These are phyloP conservation scores for Exophiala sideris DNA, from an alignment of 2,329 filamentous ascomycete genomes.

Conservation along the genomic window DNA sequence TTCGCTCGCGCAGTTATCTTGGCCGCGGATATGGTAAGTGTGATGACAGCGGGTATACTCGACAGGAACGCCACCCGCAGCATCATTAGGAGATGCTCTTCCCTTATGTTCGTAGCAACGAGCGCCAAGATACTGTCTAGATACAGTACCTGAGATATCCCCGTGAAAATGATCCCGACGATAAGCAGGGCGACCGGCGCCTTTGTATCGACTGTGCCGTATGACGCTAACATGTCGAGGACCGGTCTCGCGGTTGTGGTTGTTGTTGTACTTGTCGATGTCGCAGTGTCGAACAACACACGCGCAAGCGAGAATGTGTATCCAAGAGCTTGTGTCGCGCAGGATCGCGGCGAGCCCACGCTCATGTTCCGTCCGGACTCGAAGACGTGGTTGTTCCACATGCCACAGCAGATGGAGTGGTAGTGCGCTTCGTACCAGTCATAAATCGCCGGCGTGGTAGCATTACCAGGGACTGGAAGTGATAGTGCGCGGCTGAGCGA, in stretches of 20 bases:
- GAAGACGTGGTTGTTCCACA: slow-evolving; percentile 4
- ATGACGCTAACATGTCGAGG: neutral
- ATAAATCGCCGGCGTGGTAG: neutral
- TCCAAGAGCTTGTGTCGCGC: slow-evolving; percentile 2
- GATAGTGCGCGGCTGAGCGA: too few relatives aligned
- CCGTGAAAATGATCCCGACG: neutral
- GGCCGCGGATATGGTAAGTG: slow-evolving; percentile 4
- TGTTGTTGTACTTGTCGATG: neutral
- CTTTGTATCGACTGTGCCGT: slow-evolving; percentile 1
- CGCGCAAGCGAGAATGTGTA: slow-evolving; percentile 7
- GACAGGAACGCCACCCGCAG: slow-evolving; percentile 4
- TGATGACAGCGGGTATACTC: neutral
- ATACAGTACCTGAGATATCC: neutral
- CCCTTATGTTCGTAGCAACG: neutral
- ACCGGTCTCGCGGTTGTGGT: neutral
- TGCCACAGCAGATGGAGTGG: slow-evolving; percentile 7
- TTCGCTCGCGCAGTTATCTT: slow-evolving; percentile 4
- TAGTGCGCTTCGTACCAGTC: slow-evolving; percentile 8
- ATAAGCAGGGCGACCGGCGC: slow-evolving; percentile 1
- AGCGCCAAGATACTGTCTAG: slow-evolving; percentile 1
- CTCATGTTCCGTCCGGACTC: slow-evolving; percentile 3
- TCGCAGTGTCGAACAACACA: neutral
- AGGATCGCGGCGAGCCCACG: neutral
- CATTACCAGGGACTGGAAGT: too few relatives aligned
- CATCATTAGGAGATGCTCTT: neutral